These are phyloP conservation scores for Botrytis aclada DNA, from an alignment of 2,329 filamentous ascomycete species.

Conservation along the genomic window DNA sequence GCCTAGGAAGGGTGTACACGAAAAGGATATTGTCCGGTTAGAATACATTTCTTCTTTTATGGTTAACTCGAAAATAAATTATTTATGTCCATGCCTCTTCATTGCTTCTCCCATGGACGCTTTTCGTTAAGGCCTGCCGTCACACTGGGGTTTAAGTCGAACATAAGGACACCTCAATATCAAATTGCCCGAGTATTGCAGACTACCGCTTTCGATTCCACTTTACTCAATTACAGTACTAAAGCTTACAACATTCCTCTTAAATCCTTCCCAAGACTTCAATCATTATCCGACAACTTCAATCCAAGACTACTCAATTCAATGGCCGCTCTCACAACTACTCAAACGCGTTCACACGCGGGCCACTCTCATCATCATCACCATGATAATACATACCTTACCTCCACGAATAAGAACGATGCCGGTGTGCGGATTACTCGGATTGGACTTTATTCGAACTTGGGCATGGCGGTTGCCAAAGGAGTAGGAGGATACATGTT, in stretches of 20 bases:
- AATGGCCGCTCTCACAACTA: conserved; percentile 36
- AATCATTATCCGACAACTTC: conserved; percentile 29
- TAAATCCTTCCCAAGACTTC: conserved; percentile 30
- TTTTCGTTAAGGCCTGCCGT: conserved; percentile 33
- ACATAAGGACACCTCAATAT: conserved; percentile 38
- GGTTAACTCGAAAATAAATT: background rate
- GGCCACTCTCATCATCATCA: conserved; percentile 65
- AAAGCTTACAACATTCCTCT: conserved; percentile 23
- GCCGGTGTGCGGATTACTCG: conserved; percentile 91
- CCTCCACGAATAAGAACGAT: conserved; percentile 80
- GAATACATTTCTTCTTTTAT: conserved; percentile 4
- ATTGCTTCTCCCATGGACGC: conserved; percentile 29
- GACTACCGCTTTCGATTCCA: conserved; percentile 31
- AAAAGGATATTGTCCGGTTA: background rate
- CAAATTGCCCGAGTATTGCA: conserved; percentile 33
- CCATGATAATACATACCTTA: conserved; percentile 80
- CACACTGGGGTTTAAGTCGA: conserved; percentile 31
- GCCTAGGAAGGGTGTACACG: conserved; percentile 22
- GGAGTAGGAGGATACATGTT: conserved; percentile 90
- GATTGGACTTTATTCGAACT: conserved; percentile 82
- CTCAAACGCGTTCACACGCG: conserved; percentile 43
- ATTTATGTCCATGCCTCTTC: conserved; percentile 34
- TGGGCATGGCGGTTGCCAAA: conserved; percentile 92
- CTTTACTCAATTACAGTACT: conserved; percentile 25
- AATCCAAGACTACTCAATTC: conserved; percentile 27